phyloP scores from a whole-genome alignment of 78 protist species.

The Speleostelium caveatum region DNA sequence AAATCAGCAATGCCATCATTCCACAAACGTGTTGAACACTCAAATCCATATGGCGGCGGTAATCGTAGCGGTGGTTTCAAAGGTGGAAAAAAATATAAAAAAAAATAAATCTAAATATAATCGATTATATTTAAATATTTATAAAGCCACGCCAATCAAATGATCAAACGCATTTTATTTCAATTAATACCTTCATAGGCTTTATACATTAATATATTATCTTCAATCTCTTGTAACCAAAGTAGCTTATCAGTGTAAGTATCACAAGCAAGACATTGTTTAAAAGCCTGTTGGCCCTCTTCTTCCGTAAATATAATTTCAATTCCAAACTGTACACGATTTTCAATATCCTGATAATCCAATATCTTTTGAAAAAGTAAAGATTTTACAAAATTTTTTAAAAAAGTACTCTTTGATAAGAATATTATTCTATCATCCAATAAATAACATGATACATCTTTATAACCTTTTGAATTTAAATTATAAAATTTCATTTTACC shows the following conservation, averaged over 20 bases:
- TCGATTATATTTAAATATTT: too few species aligned
- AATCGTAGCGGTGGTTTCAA: too few species aligned
- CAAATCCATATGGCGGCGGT: constrained; percentile 1
- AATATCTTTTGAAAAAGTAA: constrained; percentile 11
- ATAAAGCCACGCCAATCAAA: too few species aligned
- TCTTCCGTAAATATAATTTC: neutral
- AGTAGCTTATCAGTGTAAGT: constrained; percentile 33
- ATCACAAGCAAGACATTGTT: constrained; percentile 21
- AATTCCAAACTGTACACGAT: constrained; percentile 46
- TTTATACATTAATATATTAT: constrained; percentile 18
- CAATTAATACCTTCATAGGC: constrained; percentile 6
- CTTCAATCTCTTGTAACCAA: constrained; percentile 60
- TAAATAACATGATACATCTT: constrained; percentile 4
- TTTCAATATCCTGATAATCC: constrained; percentile 21
- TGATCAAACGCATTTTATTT: too few species aligned
- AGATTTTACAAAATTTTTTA: constrained; percentile 1
- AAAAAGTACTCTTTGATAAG: neutral
- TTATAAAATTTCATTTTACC: constrained; percentile 5
- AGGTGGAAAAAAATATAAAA: neutral
- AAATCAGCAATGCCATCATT: constrained; percentile 72
- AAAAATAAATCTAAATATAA: too few species aligned
- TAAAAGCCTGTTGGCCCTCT: neutral
- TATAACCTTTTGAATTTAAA: neutral
- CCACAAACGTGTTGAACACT: constrained; percentile 62
- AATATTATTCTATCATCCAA: constrained; percentile 6